phyloP scores from a whole-genome alignment of 2,329 filamentous ascomycete species.

The Blastomyces percursus region DNA sequence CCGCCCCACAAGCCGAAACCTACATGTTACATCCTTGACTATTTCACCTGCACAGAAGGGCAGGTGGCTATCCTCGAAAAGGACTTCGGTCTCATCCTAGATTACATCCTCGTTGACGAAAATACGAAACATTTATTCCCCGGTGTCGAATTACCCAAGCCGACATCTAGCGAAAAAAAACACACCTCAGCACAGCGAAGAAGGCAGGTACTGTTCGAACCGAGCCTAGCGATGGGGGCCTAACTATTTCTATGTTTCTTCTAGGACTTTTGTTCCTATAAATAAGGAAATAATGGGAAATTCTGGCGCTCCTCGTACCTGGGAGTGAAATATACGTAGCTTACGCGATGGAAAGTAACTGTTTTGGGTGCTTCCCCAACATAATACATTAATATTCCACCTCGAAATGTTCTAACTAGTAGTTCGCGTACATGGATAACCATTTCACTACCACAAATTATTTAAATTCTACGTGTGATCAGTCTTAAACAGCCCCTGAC shows the following conservation, averaged over 20 bases:
- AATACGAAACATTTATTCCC: background rate
- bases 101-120: slow-evolving; percentile 36
- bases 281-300: background rate
- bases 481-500: background rate
- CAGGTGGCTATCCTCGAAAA: slow-evolving; percentile 34
- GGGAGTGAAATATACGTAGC: background rate
- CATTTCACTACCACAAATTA: background rate
- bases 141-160: background rate
- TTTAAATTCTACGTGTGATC: background rate
- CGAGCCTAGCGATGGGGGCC: background rate
- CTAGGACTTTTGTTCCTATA: background rate
- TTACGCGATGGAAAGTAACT: background rate
- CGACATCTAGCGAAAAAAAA: slow-evolving; percentile 41
- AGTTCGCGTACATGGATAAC: background rate
- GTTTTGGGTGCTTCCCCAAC: background rate
- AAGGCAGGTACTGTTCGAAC: background rate
- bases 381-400: background rate
- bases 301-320: background rate
- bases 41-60: slow-evolving; percentile 35
- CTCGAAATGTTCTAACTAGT: background rate
- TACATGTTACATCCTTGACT: slow-evolving; percentile 26
- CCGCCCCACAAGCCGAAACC: background rate
- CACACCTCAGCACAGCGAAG: slow-evolving; percentile 35
- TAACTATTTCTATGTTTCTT: background rate
- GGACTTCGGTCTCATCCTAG: slow-evolving; percentile 36